Evolutionary conservation across 2,329 filamentous ascomycete genomes (phyloP), one percentile per base, ranked within the genome.

Genomic region (Trichoderma sp.): DNA sequence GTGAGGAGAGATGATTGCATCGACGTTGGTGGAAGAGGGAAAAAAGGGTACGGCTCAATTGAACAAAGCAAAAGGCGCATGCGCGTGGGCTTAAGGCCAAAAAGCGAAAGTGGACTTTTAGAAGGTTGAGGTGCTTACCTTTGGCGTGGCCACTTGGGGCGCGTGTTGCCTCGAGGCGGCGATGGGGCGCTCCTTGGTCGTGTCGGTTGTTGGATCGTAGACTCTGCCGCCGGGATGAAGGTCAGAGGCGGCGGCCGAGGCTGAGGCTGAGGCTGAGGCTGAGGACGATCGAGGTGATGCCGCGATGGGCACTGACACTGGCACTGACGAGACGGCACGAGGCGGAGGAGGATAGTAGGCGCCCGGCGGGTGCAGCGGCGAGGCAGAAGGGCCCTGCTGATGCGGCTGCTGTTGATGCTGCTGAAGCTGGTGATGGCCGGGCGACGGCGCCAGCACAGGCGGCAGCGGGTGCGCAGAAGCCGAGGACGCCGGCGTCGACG

Each of bases 141-240:
- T 86, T 78, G 84, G 82, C 74, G 83, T 82, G 74, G 82, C 81
- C 74, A 78, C 78, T 76, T 82, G 82, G 72, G 81, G 80, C 78
- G 81, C 79, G 78, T 81, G 83, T 76, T 83, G 83, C 84, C 85
- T 86, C 76, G 84, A 82, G 76, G 87, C 85, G 72, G 83, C 85
- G 75, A 83, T 79, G 73, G 80, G 81, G 76, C 83, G 84, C 77
- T 85, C 84, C 73, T 81, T 83, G 63, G 82, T 84, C 73, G 82
- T 83, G 80, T 88, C 86, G 57, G 84, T 86, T 57, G 84, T 84
- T 18, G 86, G 86, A 75, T 88, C 86, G 81, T 88, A 88, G 80
- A 86, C 87, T 78, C 84, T 83, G 76, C 85, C 80, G 71, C 81
- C 79, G 18, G 79, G 78, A 73, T 81, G 81, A 70, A 71, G 73